Evolutionary conservation across 2,329 filamentous ascomycete genomes (phyloP), one percentile per base, ranked within the genome.

Genomic region (Ambrosiella cleistominuta): DNA sequence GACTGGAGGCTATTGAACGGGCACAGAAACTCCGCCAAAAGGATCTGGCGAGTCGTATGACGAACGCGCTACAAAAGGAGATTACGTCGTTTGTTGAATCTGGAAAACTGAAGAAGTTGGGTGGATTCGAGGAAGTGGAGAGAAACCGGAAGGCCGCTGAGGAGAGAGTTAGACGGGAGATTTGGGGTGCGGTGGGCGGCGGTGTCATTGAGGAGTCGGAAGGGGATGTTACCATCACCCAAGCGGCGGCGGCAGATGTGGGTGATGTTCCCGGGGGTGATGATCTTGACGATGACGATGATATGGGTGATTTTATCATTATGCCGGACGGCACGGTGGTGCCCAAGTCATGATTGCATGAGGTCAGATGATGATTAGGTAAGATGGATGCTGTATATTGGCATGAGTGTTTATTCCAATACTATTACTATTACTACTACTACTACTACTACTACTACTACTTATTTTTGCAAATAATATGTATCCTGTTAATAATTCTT

Each of bases 1-100:
- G 93, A 40, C 75, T 98, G 0, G 93, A 97, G 70, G 93, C 93
- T 40, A 98, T 98, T 63, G 90, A 97, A 69, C 82, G 93, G n/a
- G 93, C 93, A 0, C 93, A 97, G 71, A 93, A 90, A 72, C 77
- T 89, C 7, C 79, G 93, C 19, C 86, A 93, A 69, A 89, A 88
- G 67, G 93, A 98, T 67, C 77, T 98, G 0, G 86, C 88, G 67
- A 83, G 75, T 62, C 80, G 93, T 1, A 76, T 75, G 35, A 86
- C 84, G 40, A 86, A 88, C 64, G 75, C 78, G 37, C 84, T 98
- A 66, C 88, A 86, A 68, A 86, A 86, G 64, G 93, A 98, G 69
- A 78, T 98, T 7, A 80, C 81, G 13, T 78, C 72, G 38, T 98
- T 97, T 67, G 91, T 97, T 1, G 79, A 86, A 63, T 88, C 95